Conservation (phyloP, 257 asterid genomes). For the Catharanthus roseus region DNA sequence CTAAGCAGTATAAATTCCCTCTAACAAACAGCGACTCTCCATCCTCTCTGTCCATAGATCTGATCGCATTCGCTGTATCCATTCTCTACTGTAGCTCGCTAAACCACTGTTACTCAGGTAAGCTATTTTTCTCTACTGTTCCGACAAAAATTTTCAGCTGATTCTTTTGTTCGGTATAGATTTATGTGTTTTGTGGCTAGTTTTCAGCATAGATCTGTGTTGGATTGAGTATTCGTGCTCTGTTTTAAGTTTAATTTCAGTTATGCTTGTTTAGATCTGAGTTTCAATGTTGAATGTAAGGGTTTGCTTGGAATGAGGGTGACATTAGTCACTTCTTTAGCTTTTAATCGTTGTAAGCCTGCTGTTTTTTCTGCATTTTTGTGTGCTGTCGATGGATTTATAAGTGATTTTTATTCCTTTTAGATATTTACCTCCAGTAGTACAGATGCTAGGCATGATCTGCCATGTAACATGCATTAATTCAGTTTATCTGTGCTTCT, state of each 20-base stretch:
- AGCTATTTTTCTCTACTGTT: background rate
- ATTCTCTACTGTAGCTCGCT: background rate
- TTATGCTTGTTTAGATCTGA: slow-evolving; percentile 9
- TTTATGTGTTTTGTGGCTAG: background rate
- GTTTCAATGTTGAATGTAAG: background rate
- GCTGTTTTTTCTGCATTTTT: background rate
- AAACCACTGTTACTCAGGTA: background rate
- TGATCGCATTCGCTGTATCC: background rate
- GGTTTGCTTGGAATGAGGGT: background rate
- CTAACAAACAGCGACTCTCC: background rate
- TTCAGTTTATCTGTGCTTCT: background rate
- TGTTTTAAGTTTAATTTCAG: background rate
- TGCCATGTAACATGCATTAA: background rate
- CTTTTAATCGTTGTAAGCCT: background rate
- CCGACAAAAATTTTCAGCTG: background rate
- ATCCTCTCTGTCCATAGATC: slow-evolving; percentile 8
- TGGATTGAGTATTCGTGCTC: background rate
- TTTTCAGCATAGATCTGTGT: slow-evolving; percentile 15
- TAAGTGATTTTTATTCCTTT: background rate
- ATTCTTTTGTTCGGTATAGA: background rate
- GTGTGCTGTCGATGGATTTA: background rate
- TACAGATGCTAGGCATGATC: background rate
- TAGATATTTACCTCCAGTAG: background rate
- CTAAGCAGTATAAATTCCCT: background rate
- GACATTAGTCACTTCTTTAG: background rate